Conservation (phyloP, 371 early-diverging fungal genomes). For the Lichtheimia ornata region DNA sequence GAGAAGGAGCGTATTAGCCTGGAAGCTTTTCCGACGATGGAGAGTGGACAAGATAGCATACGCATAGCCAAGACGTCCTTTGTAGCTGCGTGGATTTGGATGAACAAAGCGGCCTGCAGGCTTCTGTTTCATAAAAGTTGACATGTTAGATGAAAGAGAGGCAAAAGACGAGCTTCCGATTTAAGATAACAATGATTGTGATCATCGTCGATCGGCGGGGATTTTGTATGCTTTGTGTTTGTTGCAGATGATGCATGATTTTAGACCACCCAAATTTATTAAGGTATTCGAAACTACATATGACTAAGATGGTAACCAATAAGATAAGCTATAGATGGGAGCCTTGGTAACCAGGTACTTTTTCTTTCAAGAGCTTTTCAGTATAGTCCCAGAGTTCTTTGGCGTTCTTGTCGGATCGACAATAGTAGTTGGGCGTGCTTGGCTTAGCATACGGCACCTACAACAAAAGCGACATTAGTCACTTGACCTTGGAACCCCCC, state of each 20-base stretch:
- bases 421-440: constrained; percentile 12
- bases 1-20: neutral
- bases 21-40: neutral
- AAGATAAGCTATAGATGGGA: neutral
- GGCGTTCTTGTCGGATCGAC: constrained; percentile 22
- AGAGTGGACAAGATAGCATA: neutral
- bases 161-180: too few relatives aligned
- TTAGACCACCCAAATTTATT: too few relatives aligned
- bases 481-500: neutral
- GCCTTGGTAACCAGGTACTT: constrained; percentile 34
- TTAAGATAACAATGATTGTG: too few relatives aligned
- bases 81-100: constrained; percentile 11
- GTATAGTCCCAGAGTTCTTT: constrained; percentile 39
- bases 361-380: constrained; percentile 39
- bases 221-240: too few relatives aligned
- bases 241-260: too few relatives aligned
- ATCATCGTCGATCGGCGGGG: too few relatives aligned
- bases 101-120: constrained; percentile 8
- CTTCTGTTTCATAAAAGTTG: neutral
- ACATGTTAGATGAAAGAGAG: neutral
- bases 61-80: constrained; percentile 37
- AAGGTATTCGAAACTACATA: too few relatives aligned
- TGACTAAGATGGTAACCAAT: too few relatives aligned
- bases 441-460: constrained; percentile 21
- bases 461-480: constrained; percentile 1